These are phyloP conservation scores for Podaxis sp. DNA, from an alignment of 768 basidiomycete genomes.

Conservation along the genomic window DNA sequence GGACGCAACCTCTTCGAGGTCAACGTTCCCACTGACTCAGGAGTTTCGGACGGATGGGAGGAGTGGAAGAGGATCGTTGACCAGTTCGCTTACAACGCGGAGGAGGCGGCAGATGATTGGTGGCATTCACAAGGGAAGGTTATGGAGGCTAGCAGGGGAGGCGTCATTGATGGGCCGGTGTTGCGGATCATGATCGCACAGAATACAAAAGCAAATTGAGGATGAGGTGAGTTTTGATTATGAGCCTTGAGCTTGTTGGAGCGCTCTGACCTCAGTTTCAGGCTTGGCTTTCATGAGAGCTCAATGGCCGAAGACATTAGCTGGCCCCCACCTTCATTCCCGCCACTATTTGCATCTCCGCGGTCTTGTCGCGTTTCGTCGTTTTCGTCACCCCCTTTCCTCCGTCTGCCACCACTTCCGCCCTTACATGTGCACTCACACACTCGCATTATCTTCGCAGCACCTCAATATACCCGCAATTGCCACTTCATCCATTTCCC, in stretches of 20 bases:
- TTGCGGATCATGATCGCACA: conserved; percentile 4
- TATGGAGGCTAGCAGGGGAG: conserved; percentile 26
- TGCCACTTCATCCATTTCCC: neutral
- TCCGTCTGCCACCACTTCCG: neutral
- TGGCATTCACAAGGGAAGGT: conserved; percentile 55
- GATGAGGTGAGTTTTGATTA: neutral
- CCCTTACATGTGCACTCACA: neutral
- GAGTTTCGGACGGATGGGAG: conserved; percentile 20
- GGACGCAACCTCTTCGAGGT: conserved; percentile 23
- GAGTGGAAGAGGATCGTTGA: conserved; percentile 50
- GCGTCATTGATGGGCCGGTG: neutral
- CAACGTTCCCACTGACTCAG: conserved; percentile 1
- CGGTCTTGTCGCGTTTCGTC: neutral
- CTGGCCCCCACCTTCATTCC: neutral
- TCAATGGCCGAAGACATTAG: neutral
- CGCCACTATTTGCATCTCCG: neutral
- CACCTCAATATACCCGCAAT: conserved; percentile 1
- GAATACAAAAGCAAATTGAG: neutral
- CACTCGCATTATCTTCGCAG: neutral
- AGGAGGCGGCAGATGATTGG: conserved; percentile 62
- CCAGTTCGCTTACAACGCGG: conserved; percentile 53
- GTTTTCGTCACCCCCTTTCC: neutral
- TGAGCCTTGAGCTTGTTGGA: neutral
- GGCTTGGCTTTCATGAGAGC: neutral
- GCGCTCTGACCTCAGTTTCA: neutral